These are phyloP conservation scores for Linum lewisii DNA, from an alignment of 345 rosid species.

Conservation along the genomic window DNA sequence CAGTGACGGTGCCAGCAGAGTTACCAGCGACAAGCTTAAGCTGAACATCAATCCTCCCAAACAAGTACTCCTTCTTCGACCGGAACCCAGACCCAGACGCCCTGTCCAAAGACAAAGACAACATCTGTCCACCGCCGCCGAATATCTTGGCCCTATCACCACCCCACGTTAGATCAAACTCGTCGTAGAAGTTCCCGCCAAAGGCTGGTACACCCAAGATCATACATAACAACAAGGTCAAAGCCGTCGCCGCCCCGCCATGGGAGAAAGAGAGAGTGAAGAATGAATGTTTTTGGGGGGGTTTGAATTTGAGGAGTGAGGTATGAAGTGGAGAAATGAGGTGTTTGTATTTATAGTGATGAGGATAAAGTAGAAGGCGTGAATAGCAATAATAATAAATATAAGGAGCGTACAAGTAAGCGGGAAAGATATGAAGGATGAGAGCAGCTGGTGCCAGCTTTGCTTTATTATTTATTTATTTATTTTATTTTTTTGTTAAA, in stretches of 20 bases:
- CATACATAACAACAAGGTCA: neutral
- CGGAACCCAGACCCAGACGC: neutral
- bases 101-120: neutral
- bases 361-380: no score
- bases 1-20: neutral
- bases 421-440: no score
- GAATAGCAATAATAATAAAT: no score
- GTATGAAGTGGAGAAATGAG: no score
- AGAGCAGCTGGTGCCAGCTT: no score
- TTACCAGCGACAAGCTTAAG: neutral
- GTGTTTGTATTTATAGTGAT: no score
- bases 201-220: neutral
- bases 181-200: neutral
- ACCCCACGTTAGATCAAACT: neutral
- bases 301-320: no score
- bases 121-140: neutral
- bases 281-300: no score
- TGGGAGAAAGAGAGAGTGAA: no score
- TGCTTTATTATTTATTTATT: no score
- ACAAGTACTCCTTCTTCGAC: neutral
- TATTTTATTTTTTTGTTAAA: no score
- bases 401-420: no score
- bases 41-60: neutral
- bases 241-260: neutral
- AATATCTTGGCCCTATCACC: neutral